These are phyloP conservation scores for Smallanthus sonchifolius DNA, from an alignment of 129 eudicot species.

Conservation along the genomic window DNA sequence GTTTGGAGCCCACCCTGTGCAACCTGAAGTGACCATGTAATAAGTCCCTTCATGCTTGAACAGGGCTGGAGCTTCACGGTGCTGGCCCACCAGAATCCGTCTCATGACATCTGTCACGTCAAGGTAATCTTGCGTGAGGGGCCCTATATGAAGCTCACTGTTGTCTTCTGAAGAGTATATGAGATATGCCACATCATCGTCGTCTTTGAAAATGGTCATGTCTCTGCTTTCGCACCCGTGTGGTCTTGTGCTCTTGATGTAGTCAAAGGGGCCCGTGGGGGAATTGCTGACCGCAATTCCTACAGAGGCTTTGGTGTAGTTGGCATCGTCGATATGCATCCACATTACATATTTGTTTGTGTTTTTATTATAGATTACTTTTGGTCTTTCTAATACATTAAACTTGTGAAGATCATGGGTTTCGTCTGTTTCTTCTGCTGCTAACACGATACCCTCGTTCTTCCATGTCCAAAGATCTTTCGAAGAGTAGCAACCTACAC, in stretches of 20 bases:
- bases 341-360: slow-evolving; percentile 91
- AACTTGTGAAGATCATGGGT: slow-evolving; percentile 82
- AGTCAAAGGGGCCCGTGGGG: slow-evolving; percentile 79
- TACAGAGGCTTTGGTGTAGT: slow-evolving; percentile 86
- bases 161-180: slow-evolving; percentile 87
- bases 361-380: slow-evolving; percentile 67
- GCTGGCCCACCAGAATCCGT: slow-evolving; percentile 70
- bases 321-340: slow-evolving; percentile 93
- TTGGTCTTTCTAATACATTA: slow-evolving; percentile 92
- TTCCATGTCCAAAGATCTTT: slow-evolving; percentile 96
- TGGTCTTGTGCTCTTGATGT: slow-evolving; percentile 72
- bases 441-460: slow-evolving; percentile 84
- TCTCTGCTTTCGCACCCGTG: slow-evolving; percentile 90
- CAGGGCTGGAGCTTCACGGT: slow-evolving; percentile 93
- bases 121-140: slow-evolving; percentile 66
- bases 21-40: slow-evolving; percentile 97
- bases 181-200: slow-evolving; percentile 71
- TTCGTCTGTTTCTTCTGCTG: slow-evolving; percentile 74
- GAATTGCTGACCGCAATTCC: slow-evolving; percentile 71
- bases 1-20: slow-evolving; percentile 94
- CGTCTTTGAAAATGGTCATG: slow-evolving; percentile 97
- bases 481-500: slow-evolving; percentile 96
- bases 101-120: slow-evolving; percentile 54
- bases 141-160: slow-evolving; percentile 88
- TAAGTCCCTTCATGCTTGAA: slow-evolving; percentile 89